These are phyloP conservation scores for Leishmania major DNA, from an alignment of 208 protist species.

Conservation along the genomic window DNA sequence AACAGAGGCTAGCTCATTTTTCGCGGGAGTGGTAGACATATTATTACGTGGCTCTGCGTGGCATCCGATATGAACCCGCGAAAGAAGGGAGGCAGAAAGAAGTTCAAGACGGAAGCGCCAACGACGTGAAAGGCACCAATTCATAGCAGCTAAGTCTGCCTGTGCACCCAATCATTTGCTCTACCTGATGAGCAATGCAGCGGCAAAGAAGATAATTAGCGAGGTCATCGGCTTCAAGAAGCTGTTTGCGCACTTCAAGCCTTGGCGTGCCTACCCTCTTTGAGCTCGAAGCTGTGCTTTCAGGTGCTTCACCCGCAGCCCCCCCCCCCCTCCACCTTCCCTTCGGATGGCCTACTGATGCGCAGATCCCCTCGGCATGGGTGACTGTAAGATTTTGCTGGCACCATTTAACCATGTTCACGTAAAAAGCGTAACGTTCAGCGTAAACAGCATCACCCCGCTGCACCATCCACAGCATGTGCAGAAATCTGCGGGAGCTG, in stretches of 20 bases:
- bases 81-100: neutral
- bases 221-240: neutral
- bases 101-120: neutral
- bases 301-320: neutral
- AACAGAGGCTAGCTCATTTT: neutral
- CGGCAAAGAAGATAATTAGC: neutral
- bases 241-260: neutral
- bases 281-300: neutral
- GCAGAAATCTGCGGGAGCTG: too few relatives aligned
- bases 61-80: neutral
- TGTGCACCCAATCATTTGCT: neutral
- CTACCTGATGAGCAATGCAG: neutral
- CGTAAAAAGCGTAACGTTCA: neutral
- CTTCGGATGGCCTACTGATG: neutral
- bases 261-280: neutral
- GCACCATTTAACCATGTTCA: neutral
- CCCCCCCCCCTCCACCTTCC: neutral
- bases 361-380: neutral
- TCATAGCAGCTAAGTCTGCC: neutral
- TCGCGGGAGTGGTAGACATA: neutral
- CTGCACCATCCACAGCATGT: too few relatives aligned
- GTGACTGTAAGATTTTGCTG: neutral
- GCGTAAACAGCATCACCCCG: neutral
- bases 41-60: neutral
- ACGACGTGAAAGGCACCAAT: neutral